A percentile compares a stretch with the other conserved stretches of the same genome.
Evolutionary conservation across 176 grass and related monocot species (phyloP).

Genomic region (Secale cereale): DNA sequence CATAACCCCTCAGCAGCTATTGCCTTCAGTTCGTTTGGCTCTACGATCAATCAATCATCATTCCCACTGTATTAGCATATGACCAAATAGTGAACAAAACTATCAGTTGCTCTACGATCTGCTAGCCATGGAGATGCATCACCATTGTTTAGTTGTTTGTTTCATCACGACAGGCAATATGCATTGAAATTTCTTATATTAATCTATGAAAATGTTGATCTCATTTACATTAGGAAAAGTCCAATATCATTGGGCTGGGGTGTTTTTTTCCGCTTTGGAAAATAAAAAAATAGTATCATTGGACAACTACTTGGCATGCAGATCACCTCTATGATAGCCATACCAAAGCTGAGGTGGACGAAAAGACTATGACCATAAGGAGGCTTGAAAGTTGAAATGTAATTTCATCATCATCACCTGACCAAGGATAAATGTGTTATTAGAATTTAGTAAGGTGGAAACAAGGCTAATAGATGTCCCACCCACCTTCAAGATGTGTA

Average conservation of each 20-base stretch:
- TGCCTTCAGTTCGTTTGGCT: slow-evolving; percentile 61
- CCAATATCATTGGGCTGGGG: no score
- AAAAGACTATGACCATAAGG: not conserved
- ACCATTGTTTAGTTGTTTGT: not conserved
- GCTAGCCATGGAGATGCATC: no score
- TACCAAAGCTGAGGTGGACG: not conserved
- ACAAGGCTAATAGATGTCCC: no score
- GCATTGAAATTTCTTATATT: not conserved
- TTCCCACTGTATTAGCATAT: not conserved
- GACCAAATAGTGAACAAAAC: not conserved
- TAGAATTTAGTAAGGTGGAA: no score
- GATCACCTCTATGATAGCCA: not conserved
- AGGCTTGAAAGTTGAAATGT: not conserved
- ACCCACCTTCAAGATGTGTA: no score
- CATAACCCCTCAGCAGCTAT: slow-evolving; percentile 81
- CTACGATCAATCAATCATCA: slow-evolving; percentile 28
- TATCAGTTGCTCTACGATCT: no score
- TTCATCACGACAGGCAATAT: not conserved
- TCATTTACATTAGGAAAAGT: not conserved
- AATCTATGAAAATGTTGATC: not conserved
- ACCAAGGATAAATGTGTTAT: not conserved
- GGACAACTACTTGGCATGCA: not conserved
- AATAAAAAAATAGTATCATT: not conserved
- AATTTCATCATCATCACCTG: not conserved
- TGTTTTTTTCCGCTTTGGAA: not conserved